Evolutionary conservation across 2,329 filamentous ascomycete species (phyloP).

Genomic region (Aspergillus amoenus): DNA sequence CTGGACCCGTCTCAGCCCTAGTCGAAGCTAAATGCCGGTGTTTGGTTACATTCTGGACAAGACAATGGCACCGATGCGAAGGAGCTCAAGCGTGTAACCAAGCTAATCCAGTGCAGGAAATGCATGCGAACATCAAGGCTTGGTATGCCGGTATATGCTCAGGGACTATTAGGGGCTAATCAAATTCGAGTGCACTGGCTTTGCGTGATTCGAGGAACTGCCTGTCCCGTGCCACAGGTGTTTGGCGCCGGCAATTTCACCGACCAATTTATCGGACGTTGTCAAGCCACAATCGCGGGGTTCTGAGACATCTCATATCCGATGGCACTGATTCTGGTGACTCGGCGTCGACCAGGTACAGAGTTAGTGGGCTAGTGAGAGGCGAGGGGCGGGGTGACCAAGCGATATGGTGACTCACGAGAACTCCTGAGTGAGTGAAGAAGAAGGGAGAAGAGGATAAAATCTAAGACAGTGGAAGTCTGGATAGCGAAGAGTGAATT

Average conservation of each 20-base stretch:
- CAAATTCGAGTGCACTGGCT: background rate
- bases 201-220: constrained; percentile 2
- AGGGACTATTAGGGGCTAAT: background rate
- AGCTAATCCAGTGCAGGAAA: constrained; percentile 6
- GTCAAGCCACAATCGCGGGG: constrained; percentile 11
- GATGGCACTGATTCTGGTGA: background rate
- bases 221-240: background rate
- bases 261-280: background rate
- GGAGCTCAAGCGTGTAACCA: background rate
- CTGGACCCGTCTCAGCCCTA: background rate
- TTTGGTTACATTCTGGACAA: background rate
- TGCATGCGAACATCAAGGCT: constrained; percentile 10
- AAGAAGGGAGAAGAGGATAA: background rate
- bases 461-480: background rate
- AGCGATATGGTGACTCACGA: background rate
- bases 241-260: background rate
- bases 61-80: background rate
- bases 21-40: background rate
- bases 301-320: constrained; percentile 9
- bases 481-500: background rate
- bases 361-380: background rate
- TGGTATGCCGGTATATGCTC: background rate
- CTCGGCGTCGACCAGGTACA: constrained; percentile 3
- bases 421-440: background rate
- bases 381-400: background rate